A percentile compares a stretch with the other conserved stretches of the same genome.
Conservation (phyloP, 106 monocot species). For the Iris macrosiphon region DNA sequence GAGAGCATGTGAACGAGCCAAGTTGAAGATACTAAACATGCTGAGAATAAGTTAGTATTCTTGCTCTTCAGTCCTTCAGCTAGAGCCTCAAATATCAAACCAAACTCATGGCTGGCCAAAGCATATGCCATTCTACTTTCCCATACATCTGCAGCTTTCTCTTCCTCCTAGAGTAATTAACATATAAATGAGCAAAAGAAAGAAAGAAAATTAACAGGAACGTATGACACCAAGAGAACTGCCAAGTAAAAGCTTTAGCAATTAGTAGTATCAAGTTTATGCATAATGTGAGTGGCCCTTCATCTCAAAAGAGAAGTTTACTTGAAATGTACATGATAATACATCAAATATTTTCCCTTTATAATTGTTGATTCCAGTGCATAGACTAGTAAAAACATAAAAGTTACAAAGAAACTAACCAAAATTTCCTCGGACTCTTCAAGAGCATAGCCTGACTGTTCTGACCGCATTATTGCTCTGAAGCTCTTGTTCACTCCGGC, state of each 20-base stretch:
- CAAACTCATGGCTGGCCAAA: slow-evolving; percentile 51
- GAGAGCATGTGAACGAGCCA: slow-evolving; percentile 54
- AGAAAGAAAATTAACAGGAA: neutral
- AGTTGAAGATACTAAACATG: slow-evolving; percentile 47
- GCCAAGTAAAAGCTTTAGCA: too few species aligned
- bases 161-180: slow-evolving; percentile 33
- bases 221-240: too few species aligned
- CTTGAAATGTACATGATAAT: too few species aligned
- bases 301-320: too few species aligned
- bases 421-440: slow-evolving; percentile 27
- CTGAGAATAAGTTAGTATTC: slow-evolving; percentile 26
- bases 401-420: too few species aligned
- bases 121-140: slow-evolving; percentile 50
- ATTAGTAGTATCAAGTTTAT: too few species aligned
- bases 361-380: too few species aligned
- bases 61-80: slow-evolving; percentile 37
- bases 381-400: too few species aligned
- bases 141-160: slow-evolving; percentile 46
- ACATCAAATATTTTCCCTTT: too few species aligned
- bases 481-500: slow-evolving; percentile 40
- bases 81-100: slow-evolving; percentile 43
- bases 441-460: slow-evolving; percentile 16
- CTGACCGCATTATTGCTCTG: slow-evolving; percentile 26
- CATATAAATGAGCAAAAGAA: neutral
- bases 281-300: too few species aligned